phyloP scores from a whole-genome alignment of 192 early-diverging fungal species.

The Podila epicladia region DNA sequence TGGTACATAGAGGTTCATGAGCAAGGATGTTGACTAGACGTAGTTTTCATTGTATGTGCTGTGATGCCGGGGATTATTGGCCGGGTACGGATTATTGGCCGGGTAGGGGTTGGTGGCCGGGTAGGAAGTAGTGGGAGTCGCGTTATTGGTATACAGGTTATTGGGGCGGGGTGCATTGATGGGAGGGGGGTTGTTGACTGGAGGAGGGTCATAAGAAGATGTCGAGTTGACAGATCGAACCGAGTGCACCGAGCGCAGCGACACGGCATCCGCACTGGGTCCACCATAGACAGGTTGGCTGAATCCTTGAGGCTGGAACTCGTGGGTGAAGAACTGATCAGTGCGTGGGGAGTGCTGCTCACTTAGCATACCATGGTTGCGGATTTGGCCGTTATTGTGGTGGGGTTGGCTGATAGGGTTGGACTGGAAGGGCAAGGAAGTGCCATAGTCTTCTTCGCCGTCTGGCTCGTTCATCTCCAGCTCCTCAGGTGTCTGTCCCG shows the following conservation, averaged over 20 bases:
- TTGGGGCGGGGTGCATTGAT: too few species aligned
- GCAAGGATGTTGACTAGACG: neutral
- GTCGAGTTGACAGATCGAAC: neutral
- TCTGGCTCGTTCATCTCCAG: constrained; percentile 31
- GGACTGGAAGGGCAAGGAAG: neutral
- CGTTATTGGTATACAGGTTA: too few species aligned
- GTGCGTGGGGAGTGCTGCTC: neutral
- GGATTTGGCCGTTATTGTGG: neutral
- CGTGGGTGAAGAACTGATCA: neutral
- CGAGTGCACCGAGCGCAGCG: constrained; percentile 2
- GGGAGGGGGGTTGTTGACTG: too few species aligned
- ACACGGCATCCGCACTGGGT: neutral
- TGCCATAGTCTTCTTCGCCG: neutral
- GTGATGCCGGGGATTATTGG: neutral
- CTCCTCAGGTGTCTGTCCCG: constrained; percentile 16
- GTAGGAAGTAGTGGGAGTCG: too few species aligned
- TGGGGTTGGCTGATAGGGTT: neutral
- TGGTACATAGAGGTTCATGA: too few species aligned
- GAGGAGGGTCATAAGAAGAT: neutral
- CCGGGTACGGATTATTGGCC: too few species aligned
- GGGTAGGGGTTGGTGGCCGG: too few species aligned
- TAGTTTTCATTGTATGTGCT: constrained; percentile 1
- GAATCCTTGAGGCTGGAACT: too few species aligned
- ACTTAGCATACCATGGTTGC: neutral
- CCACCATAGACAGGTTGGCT: neutral